A percentile compares a stretch with the other conserved stretches of the same genome.
phyloP scores from a whole-genome alignment of 352 stramenopile species.

The Phytophthora agathidicida region DNA sequence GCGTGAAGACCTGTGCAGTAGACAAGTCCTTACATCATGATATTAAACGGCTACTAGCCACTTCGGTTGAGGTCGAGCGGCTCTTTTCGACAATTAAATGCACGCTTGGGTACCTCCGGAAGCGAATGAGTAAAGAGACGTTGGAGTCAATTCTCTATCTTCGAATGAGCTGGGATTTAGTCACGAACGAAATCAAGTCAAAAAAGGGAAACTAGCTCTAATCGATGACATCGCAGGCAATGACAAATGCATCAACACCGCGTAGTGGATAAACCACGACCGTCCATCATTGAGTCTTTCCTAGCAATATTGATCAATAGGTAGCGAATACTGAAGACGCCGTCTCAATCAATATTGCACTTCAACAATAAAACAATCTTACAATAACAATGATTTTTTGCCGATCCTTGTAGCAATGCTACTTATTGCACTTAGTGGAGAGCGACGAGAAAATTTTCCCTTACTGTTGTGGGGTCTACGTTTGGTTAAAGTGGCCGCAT shows the following conservation, averaged over 20 bases:
- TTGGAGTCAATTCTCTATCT: slow-evolving; percentile 1
- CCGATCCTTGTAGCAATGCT: no score
- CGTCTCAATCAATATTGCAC: slow-evolving; percentile 6
- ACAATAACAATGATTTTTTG: slow-evolving; percentile 12
- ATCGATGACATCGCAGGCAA: neutral
- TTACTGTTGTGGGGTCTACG: no score
- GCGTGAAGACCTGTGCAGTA: no score
- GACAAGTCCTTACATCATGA: neutral
- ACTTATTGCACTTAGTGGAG: no score
- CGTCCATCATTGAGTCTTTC: no score
- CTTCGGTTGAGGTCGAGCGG: slow-evolving; percentile 3
- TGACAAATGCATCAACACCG: neutral
- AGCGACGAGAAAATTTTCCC: no score
- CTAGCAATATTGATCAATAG: slow-evolving; percentile 4
- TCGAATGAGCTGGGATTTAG: slow-evolving; percentile 6
- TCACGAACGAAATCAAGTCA: slow-evolving; percentile 6
- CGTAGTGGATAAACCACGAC: neutral
- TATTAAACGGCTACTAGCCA: neutral
- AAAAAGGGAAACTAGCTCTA: no score
- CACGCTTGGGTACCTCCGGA: slow-evolving; percentile 6
- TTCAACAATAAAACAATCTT: neutral
- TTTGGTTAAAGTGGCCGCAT: no score
- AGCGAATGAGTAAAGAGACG: slow-evolving; percentile 3
- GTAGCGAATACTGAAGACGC: neutral
- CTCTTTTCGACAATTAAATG: slow-evolving; percentile 8